A percentile compares a stretch with the other conserved stretches of the same genome.
Evolutionary conservation across 371 early-diverging fungal genomes (phyloP).

Genomic region (Dichotomocladium elegans): DNA sequence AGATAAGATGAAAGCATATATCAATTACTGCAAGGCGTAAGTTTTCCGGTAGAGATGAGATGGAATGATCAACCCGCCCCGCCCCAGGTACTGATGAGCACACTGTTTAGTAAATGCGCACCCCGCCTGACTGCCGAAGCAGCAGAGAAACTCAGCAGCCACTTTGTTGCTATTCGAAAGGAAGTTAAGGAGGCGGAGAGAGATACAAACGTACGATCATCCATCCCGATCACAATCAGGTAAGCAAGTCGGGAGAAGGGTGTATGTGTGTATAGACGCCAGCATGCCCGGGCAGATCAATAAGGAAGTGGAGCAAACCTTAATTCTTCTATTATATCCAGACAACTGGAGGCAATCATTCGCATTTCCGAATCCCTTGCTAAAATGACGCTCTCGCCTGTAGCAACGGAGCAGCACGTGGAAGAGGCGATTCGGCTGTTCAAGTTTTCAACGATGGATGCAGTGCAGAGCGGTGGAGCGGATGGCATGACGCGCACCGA

Average conservation of each 20-base stretch:
- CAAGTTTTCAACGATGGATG: slow-evolving; percentile 97
- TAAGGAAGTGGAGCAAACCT: neutral
- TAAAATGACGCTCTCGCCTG: slow-evolving; percentile 91
- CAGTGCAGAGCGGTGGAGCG: slow-evolving; percentile 80
- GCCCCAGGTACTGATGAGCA: neutral
- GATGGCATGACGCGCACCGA: slow-evolving; percentile 77
- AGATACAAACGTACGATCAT: slow-evolving; percentile 69
- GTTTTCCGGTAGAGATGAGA: slow-evolving; percentile 10
- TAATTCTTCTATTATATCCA: too few relatives aligned
- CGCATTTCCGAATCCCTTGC: slow-evolving; percentile 99
- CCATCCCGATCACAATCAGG: slow-evolving; percentile 99
- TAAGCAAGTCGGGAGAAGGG: slow-evolving; percentile 4
- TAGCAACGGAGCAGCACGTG: slow-evolving; percentile 90
- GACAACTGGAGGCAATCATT: slow-evolving; percentile 99
- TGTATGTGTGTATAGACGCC: neutral
- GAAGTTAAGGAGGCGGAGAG: slow-evolving; percentile 82
- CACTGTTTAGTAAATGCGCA: slow-evolving; percentile 74
- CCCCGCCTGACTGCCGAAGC: slow-evolving; percentile 88
- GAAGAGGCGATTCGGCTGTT: slow-evolving; percentile 99
- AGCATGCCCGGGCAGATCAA: neutral
- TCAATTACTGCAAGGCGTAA: slow-evolving; percentile 90
- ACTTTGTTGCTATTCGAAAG: slow-evolving; percentile 93
- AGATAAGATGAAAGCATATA: slow-evolving; percentile 90
- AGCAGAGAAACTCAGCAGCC: slow-evolving; percentile 86
- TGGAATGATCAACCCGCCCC: neutral